Base-by-base conservation (phyloP, 2,329 filamentous ascomycete species). In the Alternaria sp. region DNA sequence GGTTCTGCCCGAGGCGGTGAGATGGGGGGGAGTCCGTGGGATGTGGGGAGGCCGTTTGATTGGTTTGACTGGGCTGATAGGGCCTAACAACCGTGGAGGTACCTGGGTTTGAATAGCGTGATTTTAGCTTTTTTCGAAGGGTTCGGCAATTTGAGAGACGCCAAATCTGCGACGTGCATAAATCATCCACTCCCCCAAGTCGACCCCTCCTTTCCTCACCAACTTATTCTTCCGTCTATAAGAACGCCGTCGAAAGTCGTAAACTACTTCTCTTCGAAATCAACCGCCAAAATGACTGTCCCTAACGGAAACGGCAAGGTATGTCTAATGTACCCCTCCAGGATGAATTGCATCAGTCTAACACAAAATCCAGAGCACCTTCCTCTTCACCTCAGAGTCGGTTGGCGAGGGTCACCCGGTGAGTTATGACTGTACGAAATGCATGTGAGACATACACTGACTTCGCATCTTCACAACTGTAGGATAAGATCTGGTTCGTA, bases 401-500 rank as follows among this genome's bases (percentile, higher is more conserved):
- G 83, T 85, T 62, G 83, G 83, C 60, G 80, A 82, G 70, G 80
- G 79, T 34, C 93, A 97, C 85, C 92, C 93, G 77, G 25, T 25
- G 25, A 25, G 25, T 25, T 25, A 25, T 25, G 25, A 25, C 6
- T 25, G 25, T 25, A 25, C 25, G 25, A 25, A 25, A 25, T 25
- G 6, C 25, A 0, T 25, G 25, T 25, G 25, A 25, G 6, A 25
- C 25, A 25, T 0, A 25, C 6, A 25, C 25, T 25, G 25, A 25
- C 25, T 25, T 8, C 25, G 25, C 25, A 25, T 25, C 25, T 22
- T 1, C 20, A 22, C 20, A 22, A 0, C 20, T 22, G 20, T 22
- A 22, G 6, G 93, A 97, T 84, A 97, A 97, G 91, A 97, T 97
- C 80, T 92, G 92, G 86, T 88, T 79, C 62, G 78, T 74, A 51